Conservation (phyloP, 108 stramenopile genomes). For the Bacterosira constricta region DNA sequence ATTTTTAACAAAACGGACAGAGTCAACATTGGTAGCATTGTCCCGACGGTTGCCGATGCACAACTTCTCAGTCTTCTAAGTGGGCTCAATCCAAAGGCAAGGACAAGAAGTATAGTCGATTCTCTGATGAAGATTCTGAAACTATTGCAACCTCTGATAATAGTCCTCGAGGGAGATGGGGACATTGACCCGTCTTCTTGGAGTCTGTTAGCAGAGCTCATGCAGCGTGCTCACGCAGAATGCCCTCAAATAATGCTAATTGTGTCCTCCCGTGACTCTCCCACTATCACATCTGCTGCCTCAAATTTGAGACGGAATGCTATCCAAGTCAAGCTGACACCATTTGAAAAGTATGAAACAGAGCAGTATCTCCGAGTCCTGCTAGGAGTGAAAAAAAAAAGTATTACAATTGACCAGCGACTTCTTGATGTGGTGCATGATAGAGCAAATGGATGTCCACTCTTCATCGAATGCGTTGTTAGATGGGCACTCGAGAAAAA, state of each 20-base stretch:
- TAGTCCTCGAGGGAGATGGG: constrained; percentile 49
- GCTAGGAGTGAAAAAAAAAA: constrained; percentile 25
- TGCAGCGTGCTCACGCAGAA: constrained; percentile 40
- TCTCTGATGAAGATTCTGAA: constrained; percentile 51
- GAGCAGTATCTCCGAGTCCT: constrained; percentile 38
- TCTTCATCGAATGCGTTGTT: constrained; percentile 50
- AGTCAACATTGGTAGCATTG: constrained; percentile 51
- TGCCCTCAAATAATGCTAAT: constrained; percentile 49
- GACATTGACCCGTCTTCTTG: constrained; percentile 55
- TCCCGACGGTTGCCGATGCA: constrained; percentile 49
- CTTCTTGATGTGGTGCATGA: constrained; percentile 51
- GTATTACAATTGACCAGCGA: constrained; percentile 33
- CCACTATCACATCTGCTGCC: constrained; percentile 46
- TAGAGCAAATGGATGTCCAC: constrained; percentile 52
- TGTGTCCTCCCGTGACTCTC: constrained; percentile 47
- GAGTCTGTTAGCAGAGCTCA: constrained; percentile 51
- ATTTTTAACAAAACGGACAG: constrained; percentile 52
- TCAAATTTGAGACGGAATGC: constrained; percentile 33
- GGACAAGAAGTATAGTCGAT: constrained; percentile 51
- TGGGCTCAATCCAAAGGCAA: constrained; percentile 48
- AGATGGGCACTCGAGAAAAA: constrained; percentile 52
- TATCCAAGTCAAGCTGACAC: constrained; percentile 44
- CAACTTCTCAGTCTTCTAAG: constrained; percentile 49
- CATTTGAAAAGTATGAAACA: constrained; percentile 52
- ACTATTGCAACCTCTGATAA: constrained; percentile 38